Evolutionary conservation across 2,329 filamentous ascomycete genomes (phyloP), one percentile per base, ranked within the genome.

Genomic region (Pyrenochaeta sp.): DNA sequence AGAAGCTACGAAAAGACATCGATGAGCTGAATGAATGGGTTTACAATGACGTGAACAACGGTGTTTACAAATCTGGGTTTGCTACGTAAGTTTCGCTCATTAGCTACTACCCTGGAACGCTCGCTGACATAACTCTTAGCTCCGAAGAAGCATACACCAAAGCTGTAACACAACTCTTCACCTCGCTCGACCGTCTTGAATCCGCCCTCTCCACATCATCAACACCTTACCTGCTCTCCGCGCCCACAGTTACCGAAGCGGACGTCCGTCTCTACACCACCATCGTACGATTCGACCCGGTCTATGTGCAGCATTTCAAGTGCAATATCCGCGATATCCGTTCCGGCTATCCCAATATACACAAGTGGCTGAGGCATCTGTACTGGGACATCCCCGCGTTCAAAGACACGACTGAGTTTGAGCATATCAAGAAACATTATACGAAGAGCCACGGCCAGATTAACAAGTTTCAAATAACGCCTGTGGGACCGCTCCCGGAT

Each of bases 381-480:
- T 97, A 97, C 80, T 97, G 92, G 65, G 88, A 89, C 63, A 75
- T 87, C 20, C 81, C 87, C 0, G 92, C 91, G 2, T 97, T 96
- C 79, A 80, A 81, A 59, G 85, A 90, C 45, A 95, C 92, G 56
- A 96, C 93, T 18, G 85, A 97, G 75, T 97, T 96, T 74, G 86
- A 96, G 75, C 95, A 99, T 78, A 98, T 98, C 80, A 97, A 96
- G 85, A 89, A 84, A 39, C 86, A 89, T 67, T 89, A 89, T 71
- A 88, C 86, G 2, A 86, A 85, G 79, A 86, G 83, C 60, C 86
- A 88, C 74, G 78, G 73, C 61, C 86, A 88, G 76, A 88, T 89
- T 64, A 89, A 89, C 70, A 84, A 71, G 41, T 83, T 82, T 73
- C 80, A 82, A 33, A 96, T 99, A 71, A 94, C 92, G 20, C 93